Evolutionary conservation across 192 early-diverging fungal genomes (phyloP), one percentile per base, ranked within the genome.

Genomic region (Haplosporangium gracile): DNA sequence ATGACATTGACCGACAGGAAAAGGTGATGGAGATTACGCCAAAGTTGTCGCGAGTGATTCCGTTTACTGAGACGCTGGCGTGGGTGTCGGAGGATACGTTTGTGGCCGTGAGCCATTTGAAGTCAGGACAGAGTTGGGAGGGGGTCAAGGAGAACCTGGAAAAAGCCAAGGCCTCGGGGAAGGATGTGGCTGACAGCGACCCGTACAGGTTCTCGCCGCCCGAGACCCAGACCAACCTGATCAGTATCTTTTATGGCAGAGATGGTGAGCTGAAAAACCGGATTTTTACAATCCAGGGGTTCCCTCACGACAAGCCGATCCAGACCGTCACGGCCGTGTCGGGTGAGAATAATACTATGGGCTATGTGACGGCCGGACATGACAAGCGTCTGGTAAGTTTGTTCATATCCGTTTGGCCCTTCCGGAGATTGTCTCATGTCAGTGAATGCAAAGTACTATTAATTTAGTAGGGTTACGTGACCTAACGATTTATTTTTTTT

Each of bases 41-140:
- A 1, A 68, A 53, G 18, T 47, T 69, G 20, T 40, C 60, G 13
- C 76, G 78, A 24, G 74, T 81, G 9, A 80, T 86, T 20, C 84
- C 84, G 6, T 86, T 78, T 69, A 32, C 84, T 24, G 84, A 86
- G 49, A 24, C 75, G 5, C 26, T 86, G 20, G 40, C 70, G 18
- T 86, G 84, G 84, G 72, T 81, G 0, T 39, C 57, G 2, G 84
- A 86, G 68, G 75, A 86, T 42, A 76, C 77, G 6, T 26, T 86
- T 68, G 79, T 81, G 11, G 84, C 75, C 3, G 75, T 78, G 13
- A 86, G 84, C 38, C 84, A 81, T 63, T 45, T 86, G 68, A 80
- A 81, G 51, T 4, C 26, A 4, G 79, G 63, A 18, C 1, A 34
- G 20, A 32, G 10, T 7, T 78, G 77, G 77, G 49, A 47, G 9